Evolutionary conservation across 1,284 basidiomycete species (phyloP).

Genomic region (Xerocomus minutiporus): DNA sequence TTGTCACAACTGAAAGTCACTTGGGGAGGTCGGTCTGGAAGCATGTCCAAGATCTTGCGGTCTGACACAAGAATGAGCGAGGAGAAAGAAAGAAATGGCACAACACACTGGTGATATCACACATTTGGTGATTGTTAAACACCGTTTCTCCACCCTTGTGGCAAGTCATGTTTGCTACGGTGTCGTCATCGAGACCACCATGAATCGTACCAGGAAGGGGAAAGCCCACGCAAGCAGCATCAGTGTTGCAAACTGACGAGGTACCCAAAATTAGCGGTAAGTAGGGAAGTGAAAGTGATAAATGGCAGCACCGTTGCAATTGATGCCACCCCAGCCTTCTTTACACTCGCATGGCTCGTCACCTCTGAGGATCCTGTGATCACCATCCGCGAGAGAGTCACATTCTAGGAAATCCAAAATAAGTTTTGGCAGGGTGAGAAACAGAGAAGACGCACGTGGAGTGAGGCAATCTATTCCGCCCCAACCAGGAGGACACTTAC

Average conservation of each 20-base stretch:
- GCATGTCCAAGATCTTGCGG: constrained; percentile 85
- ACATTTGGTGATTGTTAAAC: constrained; percentile 93
- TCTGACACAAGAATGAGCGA: constrained; percentile 42
- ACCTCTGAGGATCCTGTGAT: constrained; percentile 76
- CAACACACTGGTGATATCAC: constrained; percentile 88
- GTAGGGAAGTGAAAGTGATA: neutral
- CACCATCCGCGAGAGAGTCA: constrained; percentile 87
- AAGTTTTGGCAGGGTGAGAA: neutral
- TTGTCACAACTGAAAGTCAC: constrained; percentile 90
- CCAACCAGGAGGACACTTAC: constrained; percentile 78
- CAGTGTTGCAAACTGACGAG: constrained; percentile 75
- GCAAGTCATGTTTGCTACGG: constrained; percentile 79
- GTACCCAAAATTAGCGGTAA: neutral
- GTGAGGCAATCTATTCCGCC: constrained; percentile 77
- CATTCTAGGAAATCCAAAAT: constrained; percentile 54
- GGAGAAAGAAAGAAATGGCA: neutral
- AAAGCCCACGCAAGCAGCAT: constrained; percentile 75
- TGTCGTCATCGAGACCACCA: constrained; percentile 41
- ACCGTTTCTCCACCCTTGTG: constrained; percentile 90
- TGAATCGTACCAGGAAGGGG: constrained; percentile 54
- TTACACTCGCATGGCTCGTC: constrained; percentile 83
- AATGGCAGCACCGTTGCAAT: constrained; percentile 79
- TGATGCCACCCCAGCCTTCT: constrained; percentile 92
- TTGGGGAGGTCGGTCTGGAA: constrained; percentile 84
- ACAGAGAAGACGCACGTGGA: constrained; percentile 47